These are phyloP conservation scores for Leccinum variicolor DNA, from an alignment of 768 basidiomycete species.

Conservation along the genomic window DNA sequence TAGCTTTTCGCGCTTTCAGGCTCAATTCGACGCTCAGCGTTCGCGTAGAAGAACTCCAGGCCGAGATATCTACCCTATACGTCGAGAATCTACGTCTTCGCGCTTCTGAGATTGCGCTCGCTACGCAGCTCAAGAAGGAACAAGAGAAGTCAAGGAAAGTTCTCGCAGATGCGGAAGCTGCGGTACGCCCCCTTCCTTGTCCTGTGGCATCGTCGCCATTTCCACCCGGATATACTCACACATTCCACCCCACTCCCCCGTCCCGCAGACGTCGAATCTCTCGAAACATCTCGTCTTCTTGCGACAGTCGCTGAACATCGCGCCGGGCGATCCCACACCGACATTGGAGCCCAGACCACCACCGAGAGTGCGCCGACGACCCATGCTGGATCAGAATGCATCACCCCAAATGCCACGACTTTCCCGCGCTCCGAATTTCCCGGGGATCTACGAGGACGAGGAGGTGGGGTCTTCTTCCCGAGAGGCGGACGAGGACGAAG, in stretches of 20 bases:
- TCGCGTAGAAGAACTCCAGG: conserved; percentile 80
- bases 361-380: conserved; percentile 51
- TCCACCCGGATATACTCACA: not conserved
- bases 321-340: conserved; percentile 34
- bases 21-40: conserved; percentile 84
- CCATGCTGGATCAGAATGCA: conserved; percentile 37
- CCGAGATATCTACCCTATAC: conserved; percentile 77
- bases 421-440: conserved; percentile 62
- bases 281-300: conserved; percentile 64
- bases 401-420: conserved; percentile 54
- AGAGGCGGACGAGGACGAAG: conserved; percentile 41
- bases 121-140: conserved; percentile 75
- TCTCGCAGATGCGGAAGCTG: conserved; percentile 69
- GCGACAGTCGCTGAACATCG: conserved; percentile 57
- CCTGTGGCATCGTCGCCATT: conserved; percentile 10
- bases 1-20: conserved; percentile 34
- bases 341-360: conserved; percentile 39
- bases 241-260: conserved; percentile 1
- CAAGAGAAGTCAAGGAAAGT: conserved; percentile 72
- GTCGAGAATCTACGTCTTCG: conserved; percentile 81
- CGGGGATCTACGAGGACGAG: conserved; percentile 67
- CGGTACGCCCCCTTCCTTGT: conserved; percentile 45
- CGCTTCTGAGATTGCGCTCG: conserved; percentile 74
- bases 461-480: conserved; percentile 42
- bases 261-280: conserved; percentile 49